Percentiles rank a stretch among this genome's conserved stretches.
Conservation (phyloP, 352 stramenopile species). For the Globisporangium uncinulatum region DNA sequence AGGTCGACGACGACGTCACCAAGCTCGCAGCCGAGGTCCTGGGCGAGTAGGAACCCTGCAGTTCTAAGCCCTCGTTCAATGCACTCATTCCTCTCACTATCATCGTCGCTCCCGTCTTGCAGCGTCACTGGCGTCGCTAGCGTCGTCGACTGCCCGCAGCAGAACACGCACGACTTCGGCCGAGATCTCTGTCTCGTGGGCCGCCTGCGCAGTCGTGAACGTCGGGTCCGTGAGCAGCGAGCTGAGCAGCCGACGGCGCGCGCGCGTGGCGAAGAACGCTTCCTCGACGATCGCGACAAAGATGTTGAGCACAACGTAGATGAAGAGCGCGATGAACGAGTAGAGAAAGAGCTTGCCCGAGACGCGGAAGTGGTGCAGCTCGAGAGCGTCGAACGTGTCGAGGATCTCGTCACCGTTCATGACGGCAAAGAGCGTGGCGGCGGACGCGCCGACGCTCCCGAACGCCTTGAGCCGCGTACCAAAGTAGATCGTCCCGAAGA, state of each 20-base stretch:
- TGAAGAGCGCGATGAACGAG: slow-evolving; percentile 89
- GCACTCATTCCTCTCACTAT: neutral
- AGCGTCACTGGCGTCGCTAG: neutral
- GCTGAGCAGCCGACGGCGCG: slow-evolving; percentile 50
- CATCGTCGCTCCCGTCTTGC: slow-evolving; percentile 3
- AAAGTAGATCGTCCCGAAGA: slow-evolving; percentile 90
- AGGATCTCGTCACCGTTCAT: slow-evolving; percentile 91
- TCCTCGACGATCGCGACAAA: slow-evolving; percentile 91
- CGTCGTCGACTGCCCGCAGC: slow-evolving; percentile 32
- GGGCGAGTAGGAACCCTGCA: slow-evolving; percentile 34
- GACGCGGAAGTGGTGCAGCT: slow-evolving; percentile 52
- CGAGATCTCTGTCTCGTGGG: slow-evolving; percentile 43
- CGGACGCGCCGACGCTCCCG: slow-evolving; percentile 52
- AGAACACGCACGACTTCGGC: slow-evolving; percentile 50
- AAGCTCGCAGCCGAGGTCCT: slow-evolving; percentile 79
- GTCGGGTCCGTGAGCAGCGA: slow-evolving; percentile 50
- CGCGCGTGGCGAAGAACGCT: slow-evolving; percentile 86
- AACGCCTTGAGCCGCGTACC: slow-evolving; percentile 77
- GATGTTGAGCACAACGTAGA: slow-evolving; percentile 92
- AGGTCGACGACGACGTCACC: slow-evolving; percentile 82
- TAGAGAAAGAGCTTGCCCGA: slow-evolving; percentile 83
- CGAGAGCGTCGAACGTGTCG: slow-evolving; percentile 86
- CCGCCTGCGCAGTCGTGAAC: slow-evolving; percentile 23
- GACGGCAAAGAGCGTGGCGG: slow-evolving; percentile 84
- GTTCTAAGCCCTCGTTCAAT: neutral